A percentile compares a stretch with the other conserved stretches of the same genome.
These are phyloP conservation scores for Sarocladium strictum DNA, from an alignment of 2,329 filamentous ascomycete species.

Conservation along the genomic window DNA sequence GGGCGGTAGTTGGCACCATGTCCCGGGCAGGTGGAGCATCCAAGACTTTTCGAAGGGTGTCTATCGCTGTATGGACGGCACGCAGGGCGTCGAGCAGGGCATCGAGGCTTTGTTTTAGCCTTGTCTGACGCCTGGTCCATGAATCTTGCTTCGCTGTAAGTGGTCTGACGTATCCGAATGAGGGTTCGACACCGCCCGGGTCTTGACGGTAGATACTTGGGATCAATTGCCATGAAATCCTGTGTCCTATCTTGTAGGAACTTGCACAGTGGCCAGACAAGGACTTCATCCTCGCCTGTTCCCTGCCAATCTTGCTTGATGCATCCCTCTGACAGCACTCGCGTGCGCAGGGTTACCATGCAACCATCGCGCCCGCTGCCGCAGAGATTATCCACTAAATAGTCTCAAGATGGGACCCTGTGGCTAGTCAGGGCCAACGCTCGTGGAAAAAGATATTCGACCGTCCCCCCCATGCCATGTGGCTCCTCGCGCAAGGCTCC, in stretches of 20 bases:
- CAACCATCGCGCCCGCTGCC: not conserved
- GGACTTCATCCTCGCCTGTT: too few relatives aligned
- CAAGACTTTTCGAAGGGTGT: not conserved
- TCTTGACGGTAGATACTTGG: too few relatives aligned
- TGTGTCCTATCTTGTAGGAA: too few relatives aligned
- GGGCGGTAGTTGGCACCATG: not conserved
- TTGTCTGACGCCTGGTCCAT: too few relatives aligned
- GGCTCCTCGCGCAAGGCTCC: not conserved
- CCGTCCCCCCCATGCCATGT: not conserved
- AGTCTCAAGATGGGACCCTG: not conserved
- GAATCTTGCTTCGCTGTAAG: too few relatives aligned
- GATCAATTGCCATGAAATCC: too few relatives aligned
- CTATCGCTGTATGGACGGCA: not conserved
- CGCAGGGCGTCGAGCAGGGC: not conserved
- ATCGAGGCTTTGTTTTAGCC: not conserved
- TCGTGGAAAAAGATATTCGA: not conserved
- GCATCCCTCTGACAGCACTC: too few relatives aligned
- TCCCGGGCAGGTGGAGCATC: not conserved
- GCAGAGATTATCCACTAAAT: not conserved
- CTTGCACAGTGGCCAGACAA: too few relatives aligned
- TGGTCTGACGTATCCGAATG: too few relatives aligned
- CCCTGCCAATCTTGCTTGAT: too few relatives aligned
- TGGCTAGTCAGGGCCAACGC: not conserved
- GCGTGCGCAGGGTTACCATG: too few relatives aligned
- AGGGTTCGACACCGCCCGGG: too few relatives aligned